Evolutionary conservation across 331 rosid genomes (phyloP).

Genomic region (Malus hybrid): DNA sequence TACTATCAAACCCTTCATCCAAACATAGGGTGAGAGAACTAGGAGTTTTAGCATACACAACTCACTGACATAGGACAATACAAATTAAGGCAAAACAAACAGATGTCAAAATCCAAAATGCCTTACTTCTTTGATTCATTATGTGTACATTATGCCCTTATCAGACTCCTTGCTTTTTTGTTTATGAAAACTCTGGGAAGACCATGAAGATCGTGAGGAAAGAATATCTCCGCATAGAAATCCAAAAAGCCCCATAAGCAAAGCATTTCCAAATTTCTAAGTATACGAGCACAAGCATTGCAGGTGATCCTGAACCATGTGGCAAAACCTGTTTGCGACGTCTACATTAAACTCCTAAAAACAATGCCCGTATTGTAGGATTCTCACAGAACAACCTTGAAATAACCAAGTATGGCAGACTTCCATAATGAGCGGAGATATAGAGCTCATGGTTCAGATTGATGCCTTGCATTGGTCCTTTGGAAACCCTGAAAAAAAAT

Average conservation of each 20-base stretch:
- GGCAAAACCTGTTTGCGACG: slow-evolving; percentile 74
- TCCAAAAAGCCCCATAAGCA: slow-evolving; percentile 85
- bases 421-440: slow-evolving; percentile 67
- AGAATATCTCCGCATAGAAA: slow-evolving; percentile 84
- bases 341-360: slow-evolving; percentile 17
- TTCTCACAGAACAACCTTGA: slow-evolving; percentile 9
- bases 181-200: slow-evolving; percentile 79
- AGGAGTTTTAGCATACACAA: too few relatives aligned
- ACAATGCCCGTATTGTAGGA: background rate
- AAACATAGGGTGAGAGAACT: too few relatives aligned
- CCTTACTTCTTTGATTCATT: slow-evolving; percentile 53
- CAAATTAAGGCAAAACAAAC: too few relatives aligned
- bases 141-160: slow-evolving; percentile 47
- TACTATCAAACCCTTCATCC: too few relatives aligned
- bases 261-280: slow-evolving; percentile 84
- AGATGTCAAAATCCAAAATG: slow-evolving; percentile 28
- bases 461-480: slow-evolving; percentile 38
- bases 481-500: slow-evolving; percentile 30
- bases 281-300: slow-evolving; percentile 74
- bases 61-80: too few relatives aligned
- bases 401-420: slow-evolving; percentile 7
- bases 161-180: slow-evolving; percentile 42
- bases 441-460: slow-evolving; percentile 53
- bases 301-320: slow-evolving; percentile 75
- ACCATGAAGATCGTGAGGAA: slow-evolving; percentile 54